A percentile compares a stretch with the other conserved stretches of the same genome.
Conservation (phyloP, 331 rosid species). For the Quercus lobata region DNA sequence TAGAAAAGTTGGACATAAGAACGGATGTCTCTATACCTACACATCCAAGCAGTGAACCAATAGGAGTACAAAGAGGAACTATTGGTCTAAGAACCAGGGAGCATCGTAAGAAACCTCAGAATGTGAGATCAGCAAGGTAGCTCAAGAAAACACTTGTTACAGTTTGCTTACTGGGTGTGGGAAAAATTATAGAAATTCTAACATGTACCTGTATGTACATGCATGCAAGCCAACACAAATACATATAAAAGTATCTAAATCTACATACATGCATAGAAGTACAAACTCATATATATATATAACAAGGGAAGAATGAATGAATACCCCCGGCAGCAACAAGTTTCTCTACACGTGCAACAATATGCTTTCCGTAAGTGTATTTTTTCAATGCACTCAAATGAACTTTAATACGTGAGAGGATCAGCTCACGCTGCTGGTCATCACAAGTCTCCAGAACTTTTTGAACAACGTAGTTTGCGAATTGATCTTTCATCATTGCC, state of each 20-base stretch:
- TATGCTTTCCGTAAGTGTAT: constrained; percentile 95
- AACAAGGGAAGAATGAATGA: background rate
- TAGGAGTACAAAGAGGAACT: too few relatives aligned
- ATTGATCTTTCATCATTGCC: constrained; percentile 99
- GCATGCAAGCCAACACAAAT: background rate
- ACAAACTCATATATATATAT: background rate
- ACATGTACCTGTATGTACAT: background rate
- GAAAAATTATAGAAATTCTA: background rate
- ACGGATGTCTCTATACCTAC: too few relatives aligned
- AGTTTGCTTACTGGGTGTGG: background rate
- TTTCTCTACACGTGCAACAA: constrained; percentile 98
- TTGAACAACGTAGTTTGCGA: constrained; percentile 94
- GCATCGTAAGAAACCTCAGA: too few relatives aligned
- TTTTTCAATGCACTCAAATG: constrained; percentile 95
- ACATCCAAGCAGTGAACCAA: too few relatives aligned
- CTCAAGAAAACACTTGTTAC: background rate
- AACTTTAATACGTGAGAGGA: constrained; percentile 88
- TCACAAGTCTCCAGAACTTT: constrained; percentile 95
- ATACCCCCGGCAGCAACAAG: constrained; percentile 98
- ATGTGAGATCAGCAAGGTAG: background rate
- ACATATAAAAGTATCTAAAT: background rate
- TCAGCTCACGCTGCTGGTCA: constrained; percentile 92
- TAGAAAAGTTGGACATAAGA: too few relatives aligned
- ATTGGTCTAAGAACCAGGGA: too few relatives aligned
- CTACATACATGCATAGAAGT: background rate